phyloP scores from a whole-genome alignment of 202 grass and related monocot genomes.

The Zizania palustris region DNA sequence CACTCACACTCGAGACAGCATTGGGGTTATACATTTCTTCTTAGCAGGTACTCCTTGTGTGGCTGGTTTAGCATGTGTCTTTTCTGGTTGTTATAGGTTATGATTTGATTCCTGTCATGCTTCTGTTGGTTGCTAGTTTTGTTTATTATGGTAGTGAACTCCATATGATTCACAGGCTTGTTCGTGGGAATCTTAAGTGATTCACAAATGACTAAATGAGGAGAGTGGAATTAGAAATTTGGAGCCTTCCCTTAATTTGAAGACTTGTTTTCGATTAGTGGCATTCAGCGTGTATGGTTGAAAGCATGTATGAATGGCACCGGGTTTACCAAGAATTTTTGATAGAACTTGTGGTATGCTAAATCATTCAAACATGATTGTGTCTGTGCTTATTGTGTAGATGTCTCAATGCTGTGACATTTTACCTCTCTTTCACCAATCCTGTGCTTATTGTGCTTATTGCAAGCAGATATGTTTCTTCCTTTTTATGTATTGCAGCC shows the following conservation, averaged over 20 bases:
- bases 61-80: conserved; percentile 35
- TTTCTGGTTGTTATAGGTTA: conserved; percentile 36
- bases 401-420: conserved; percentile 21
- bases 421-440: background rate
- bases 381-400: conserved; percentile 32
- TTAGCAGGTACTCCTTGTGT: conserved; percentile 50
- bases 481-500: background rate
- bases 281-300: conserved; percentile 30
- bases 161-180: conserved; percentile 28
- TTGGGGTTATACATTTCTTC: conserved; percentile 36
- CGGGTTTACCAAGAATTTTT: conserved; percentile 57
- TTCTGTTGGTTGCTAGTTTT: conserved; percentile 56
- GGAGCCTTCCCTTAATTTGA: conserved; percentile 36
- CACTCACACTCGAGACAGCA: conserved; percentile 18
- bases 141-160: conserved; percentile 40
- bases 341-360: conserved; percentile 42
- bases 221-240: conserved; percentile 47
- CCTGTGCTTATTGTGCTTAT: background rate
- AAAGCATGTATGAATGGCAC: conserved; percentile 42
- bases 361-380: conserved; percentile 32
- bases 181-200: conserved; percentile 39
- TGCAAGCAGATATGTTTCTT: conserved; percentile 7
- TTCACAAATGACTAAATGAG: conserved; percentile 46
- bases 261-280: conserved; percentile 46
- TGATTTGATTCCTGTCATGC: conserved; percentile 35